Base-by-base conservation (phyloP, 2,329 filamentous ascomycete genomes). In the Endothia cerciana region DNA sequence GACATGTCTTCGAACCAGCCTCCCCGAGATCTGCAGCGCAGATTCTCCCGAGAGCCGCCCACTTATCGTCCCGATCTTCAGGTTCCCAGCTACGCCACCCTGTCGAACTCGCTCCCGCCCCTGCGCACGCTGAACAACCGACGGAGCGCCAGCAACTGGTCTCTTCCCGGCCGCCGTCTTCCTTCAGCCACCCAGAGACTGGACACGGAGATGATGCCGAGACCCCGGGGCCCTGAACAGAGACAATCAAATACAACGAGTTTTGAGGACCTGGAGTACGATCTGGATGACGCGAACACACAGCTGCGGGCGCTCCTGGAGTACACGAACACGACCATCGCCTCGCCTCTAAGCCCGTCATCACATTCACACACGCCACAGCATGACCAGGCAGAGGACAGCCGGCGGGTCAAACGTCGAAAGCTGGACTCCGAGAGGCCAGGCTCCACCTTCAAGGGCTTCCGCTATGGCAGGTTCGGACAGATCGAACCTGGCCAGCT, bases 391-490 rank as follows among this genome's bases (percentile, higher is more conserved):
- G 72, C 75, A 58, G 82, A 86, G 43, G 80, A 82, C 59, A 80
- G 75, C 70, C 84, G 87, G 64, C 81, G 85, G 65, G 79, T 79
- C 59, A 93, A 93, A 76, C 86, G 91, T 56, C 85, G 90, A 69
- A 93, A 91, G 75, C 76, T 93, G 45, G 90, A 92, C 71, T 82
- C 85, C 1, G 89, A 91, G 68, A 82, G 83, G 57, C 77, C 82
- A 17, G 77, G 81, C 33, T 77, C 81, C 7, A 75, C 75, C 47
- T 84, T 82, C 70, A 80, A 78, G 67, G 86, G 83, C 2, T 92
- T 94, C 74, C 89, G 86, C 69, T 98, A 97, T 75, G 94, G 94
- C 28, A 89, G 89, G 72, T 93, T 90, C 75, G 94, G 94, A 22
- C 94, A 97, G 77, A 91, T 97, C 19, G 91, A 95, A 67, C 87